phyloP scores from a whole-genome alignment of 1,284 basidiomycete species.

The Microbotryum scabiosae region DNA sequence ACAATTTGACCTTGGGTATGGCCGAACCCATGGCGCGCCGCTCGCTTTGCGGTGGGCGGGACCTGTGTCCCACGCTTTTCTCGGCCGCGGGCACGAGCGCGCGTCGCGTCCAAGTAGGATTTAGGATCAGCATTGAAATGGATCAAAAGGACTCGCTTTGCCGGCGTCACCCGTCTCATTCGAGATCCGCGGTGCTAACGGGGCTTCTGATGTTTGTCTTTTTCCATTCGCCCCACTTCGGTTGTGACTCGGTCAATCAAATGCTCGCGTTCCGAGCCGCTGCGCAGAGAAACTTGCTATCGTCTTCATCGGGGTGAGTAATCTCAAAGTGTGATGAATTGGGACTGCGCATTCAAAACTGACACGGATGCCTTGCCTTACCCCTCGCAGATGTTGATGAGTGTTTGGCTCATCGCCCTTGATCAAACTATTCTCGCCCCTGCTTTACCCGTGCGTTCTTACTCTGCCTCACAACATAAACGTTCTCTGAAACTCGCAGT shows the following conservation, averaged over 20 bases:
- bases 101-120: background rate
- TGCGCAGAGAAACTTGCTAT: slow-evolving; percentile 19
- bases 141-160: background rate
- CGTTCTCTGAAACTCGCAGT: background rate
- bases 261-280: background rate
- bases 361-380: too few relatives aligned
- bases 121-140: background rate
- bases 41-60: background rate
- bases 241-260: background rate
- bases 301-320: slow-evolving; percentile 30
- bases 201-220: background rate
- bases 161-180: too few relatives aligned
- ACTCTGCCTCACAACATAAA: background rate
- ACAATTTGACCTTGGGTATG: too few relatives aligned
- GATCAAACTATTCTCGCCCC: slow-evolving; percentile 45
- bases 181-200: background rate
- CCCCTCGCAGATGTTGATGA: background rate
- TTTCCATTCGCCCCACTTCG: background rate
- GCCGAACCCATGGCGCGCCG: too few relatives aligned
- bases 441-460: slow-evolving; percentile 35
- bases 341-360: too few relatives aligned
- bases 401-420: slow-evolving; percentile 38
- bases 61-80: background rate
- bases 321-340: background rate
- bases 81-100: background rate